Percentiles rank a stretch among this genome's conserved stretches.
These are phyloP conservation scores for Cutaneotrichosporon daszewskae DNA, from an alignment of 1,284 basidiomycete species.

Conservation along the genomic window DNA sequence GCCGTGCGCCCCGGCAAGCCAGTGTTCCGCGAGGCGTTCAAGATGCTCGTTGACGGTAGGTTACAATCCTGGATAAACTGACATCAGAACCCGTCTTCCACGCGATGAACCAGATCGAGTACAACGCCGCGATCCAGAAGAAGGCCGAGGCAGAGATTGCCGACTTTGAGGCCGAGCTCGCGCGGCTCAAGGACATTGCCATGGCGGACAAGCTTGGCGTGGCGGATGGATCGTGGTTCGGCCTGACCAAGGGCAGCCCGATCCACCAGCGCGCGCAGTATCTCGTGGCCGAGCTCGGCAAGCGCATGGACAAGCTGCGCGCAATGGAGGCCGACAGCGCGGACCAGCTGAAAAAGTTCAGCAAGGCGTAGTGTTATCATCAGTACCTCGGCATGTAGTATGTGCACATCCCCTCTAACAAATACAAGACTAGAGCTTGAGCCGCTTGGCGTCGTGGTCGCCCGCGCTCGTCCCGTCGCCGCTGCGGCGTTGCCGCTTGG, in stretches of 20 bases:
- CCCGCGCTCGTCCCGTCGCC: constrained; percentile 24
- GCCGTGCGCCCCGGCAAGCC: constrained; percentile 84
- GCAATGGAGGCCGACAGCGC: constrained; percentile 62
- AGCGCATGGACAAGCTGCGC: constrained; percentile 62
- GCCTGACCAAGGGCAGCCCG: constrained; percentile 51
- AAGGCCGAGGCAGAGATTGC: constrained; percentile 62
- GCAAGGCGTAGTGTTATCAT: neutral
- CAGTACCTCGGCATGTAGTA: too few species aligned
- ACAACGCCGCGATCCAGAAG: constrained; percentile 68
- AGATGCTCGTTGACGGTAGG: constrained; percentile 67
- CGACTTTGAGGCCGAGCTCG: constrained; percentile 69
- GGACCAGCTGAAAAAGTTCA: constrained; percentile 60
- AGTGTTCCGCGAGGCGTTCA: constrained; percentile 78
- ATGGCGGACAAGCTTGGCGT: constrained; percentile 38
- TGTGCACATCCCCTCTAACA: neutral
- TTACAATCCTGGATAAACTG: neutral
- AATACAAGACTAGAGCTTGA: constrained; percentile 28
- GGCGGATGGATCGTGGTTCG: constrained; percentile 30
- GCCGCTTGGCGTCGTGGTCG: constrained; percentile 35
- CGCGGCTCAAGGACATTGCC: constrained; percentile 58
- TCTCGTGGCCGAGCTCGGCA: constrained; percentile 67
- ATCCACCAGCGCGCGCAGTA: constrained; percentile 62
- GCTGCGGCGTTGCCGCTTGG: constrained; percentile 37
- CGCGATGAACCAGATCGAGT: constrained; percentile 73
- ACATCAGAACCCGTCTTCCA: constrained; percentile 70